These are phyloP conservation scores for Candida pseudoviswanathii DNA, from an alignment of 1,139 yeast genomes.

Conservation along the genomic window DNA sequence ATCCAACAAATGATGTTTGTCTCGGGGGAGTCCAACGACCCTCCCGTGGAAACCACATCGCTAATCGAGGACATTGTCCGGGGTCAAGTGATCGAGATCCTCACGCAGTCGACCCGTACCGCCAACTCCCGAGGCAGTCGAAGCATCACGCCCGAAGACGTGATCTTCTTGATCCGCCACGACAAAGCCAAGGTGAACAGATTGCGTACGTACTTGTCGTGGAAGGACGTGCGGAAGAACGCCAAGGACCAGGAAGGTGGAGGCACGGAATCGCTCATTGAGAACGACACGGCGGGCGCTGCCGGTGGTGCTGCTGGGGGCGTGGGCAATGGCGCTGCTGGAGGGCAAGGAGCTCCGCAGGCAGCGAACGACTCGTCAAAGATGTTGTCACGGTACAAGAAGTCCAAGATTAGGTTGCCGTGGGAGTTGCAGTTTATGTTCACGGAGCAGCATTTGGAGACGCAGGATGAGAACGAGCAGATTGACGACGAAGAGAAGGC, in stretches of 20 bases:
- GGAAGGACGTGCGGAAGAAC: constrained; percentile 98
- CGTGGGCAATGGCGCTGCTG: constrained; percentile 20
- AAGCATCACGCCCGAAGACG: constrained; percentile 88
- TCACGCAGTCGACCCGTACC: constrained; percentile 76
- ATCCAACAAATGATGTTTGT: constrained; percentile 99
- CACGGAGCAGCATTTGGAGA: constrained; percentile 81
- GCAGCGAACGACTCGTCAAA: constrained; percentile 52
- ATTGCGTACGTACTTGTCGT: constrained; percentile 83
- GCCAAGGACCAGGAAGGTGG: constrained; percentile 95
- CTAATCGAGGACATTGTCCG: constrained; percentile 93
- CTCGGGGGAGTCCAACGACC: constrained; percentile 91
- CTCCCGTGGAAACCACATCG: constrained; percentile 88
- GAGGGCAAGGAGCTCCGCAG: constrained; percentile 30
- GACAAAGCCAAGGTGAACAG: constrained; percentile 94
- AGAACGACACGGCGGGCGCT: constrained; percentile 32
- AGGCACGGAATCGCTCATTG: constrained; percentile 60
- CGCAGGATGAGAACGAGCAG: constrained; percentile 76
- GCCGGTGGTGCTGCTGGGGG: not conserved
- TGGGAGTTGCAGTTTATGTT: constrained; percentile 98
- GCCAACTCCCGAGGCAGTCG: constrained; percentile 83
- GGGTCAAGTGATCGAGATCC: constrained; percentile 89
- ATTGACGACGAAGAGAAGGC: constrained; percentile 89
- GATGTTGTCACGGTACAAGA: constrained; percentile 64
- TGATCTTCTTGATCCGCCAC: constrained; percentile 87
- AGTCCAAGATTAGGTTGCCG: constrained; percentile 81